Base-by-base conservation (phyloP, 805 yeast genomes). In the Cyberlindnera petersonii region DNA sequence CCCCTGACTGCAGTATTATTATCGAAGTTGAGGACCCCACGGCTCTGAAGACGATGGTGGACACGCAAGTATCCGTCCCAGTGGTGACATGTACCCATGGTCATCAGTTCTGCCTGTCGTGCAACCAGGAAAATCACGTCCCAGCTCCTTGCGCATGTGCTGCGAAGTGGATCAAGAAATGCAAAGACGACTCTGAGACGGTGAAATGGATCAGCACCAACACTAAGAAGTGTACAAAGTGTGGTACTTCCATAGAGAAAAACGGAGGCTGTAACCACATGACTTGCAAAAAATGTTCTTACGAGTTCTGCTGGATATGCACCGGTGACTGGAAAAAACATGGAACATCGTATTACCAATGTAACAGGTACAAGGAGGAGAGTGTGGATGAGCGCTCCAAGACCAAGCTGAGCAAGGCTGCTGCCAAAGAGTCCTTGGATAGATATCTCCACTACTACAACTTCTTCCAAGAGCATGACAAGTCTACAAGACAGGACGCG, bases 261-360 rank as follows among this genome's bases (percentile, higher is more conserved):
- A 84, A 84, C 56, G 98, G 97, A 17, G 98, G 98, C 0, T 93
- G 98, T 64, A 91, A 91, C 61, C 98, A 93, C 63, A 91, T 93
- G 96, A 73, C 79, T 1, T 93, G 98, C 60, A 68, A 75, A 4
- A 80, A 77, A 42, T 93, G 98, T 60, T 56, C 59, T 10, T 63
- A 75, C 58, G 86, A 89, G 57, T 93, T 88, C 56, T 93, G 98
- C 61, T 93, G 98, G 98, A 78, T 89, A 27, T 93, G 98, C 61
- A 58, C 76, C 45, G 80, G 80, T 4, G 73, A 68, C 24, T 91
- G 98, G 98, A 53, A 58, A 1, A 63, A 62, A 13, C 98, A 91
- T 63, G 78, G 77, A 4, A 66, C 71, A 21, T 64, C 68, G 30
- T 77, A 68, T 61, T 88, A 77, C 60, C 75, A 77, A 42, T 91